Conservation (phyloP, 768 basidiomycete species). For the Dictyophora rubrovolvata region DNA sequence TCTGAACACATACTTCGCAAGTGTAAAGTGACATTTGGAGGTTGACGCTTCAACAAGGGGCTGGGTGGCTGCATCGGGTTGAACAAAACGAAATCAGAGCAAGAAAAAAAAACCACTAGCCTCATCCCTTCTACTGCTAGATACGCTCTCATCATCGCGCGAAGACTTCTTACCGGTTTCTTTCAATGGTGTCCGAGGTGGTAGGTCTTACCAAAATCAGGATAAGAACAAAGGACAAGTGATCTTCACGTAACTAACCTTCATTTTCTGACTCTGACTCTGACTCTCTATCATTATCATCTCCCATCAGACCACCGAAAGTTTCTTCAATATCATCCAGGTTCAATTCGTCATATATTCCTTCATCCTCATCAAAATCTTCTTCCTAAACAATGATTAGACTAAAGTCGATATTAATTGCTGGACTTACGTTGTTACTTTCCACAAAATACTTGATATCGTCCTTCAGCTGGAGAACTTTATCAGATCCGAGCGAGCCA, state of each 20-base stretch:
- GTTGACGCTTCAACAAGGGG: conserved; percentile 71
- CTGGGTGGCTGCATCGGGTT: conserved; percentile 25
- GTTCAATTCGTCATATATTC: conserved; percentile 95
- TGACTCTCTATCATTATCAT: conserved; percentile 62
- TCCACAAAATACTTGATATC: conserved; percentile 96
- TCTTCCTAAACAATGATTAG: conserved; percentile 58
- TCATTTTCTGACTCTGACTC: conserved; percentile 68
- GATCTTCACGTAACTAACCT: conserved; percentile 32
- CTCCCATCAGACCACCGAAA: conserved; percentile 57
- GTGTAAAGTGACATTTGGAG: conserved; percentile 37
- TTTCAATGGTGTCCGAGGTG: conserved; percentile 56
- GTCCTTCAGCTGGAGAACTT: conserved; percentile 75
- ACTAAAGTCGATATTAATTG: conserved; percentile 7
- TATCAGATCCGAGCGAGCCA: conserved; percentile 75
- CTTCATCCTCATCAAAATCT: conserved; percentile 94
- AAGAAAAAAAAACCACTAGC: not conserved
- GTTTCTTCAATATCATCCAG: conserved; percentile 96
- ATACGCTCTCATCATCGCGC: conserved; percentile 66
- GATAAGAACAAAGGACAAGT: not conserved
- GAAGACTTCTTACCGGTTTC: conserved; percentile 26
- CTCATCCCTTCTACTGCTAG: conserved; percentile 35
- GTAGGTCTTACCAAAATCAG: conserved; percentile 36
- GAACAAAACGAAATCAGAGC: not conserved
- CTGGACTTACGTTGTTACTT: conserved; percentile 73
- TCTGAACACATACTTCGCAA: conserved; percentile 54